A percentile compares a stretch with the other conserved stretches of the same genome.
These are phyloP conservation scores for Paecilomyces formosus DNA, from an alignment of 2,329 filamentous ascomycete genomes.

Conservation along the genomic window DNA sequence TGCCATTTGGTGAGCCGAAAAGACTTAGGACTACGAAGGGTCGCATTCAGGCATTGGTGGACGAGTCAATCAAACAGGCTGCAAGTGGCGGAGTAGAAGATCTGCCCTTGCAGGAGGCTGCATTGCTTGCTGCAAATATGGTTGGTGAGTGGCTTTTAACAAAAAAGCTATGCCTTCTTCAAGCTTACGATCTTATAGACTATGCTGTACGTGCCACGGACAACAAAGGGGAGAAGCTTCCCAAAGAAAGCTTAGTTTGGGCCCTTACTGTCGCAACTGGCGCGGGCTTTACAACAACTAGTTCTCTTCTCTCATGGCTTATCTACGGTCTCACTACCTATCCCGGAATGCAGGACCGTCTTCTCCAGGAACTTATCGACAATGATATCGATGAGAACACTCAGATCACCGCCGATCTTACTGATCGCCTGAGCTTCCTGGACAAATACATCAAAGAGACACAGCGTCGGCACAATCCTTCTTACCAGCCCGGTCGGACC, in stretches of 20 bases:
- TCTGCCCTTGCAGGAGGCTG: conserved; percentile 36
- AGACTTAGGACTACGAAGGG: conserved; percentile 21
- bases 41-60: conserved; percentile 8
- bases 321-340: conserved; percentile 49
- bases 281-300: conserved; percentile 56
- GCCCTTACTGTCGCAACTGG: conserved; percentile 45
- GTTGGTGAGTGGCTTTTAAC: conserved; percentile 31
- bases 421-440: conserved; percentile 25
- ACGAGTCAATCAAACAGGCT: conserved; percentile 10
- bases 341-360: conserved; percentile 47
- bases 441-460: conserved; percentile 56
- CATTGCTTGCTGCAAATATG: conserved; percentile 28
- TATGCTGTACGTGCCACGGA: conserved; percentile 26
- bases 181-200: conserved; percentile 4
- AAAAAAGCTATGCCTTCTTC: not conserved
- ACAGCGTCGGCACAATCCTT: conserved; percentile 53
- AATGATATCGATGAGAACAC: conserved; percentile 38
- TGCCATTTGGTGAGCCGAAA: conserved; percentile 53
- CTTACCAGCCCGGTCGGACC: conserved; percentile 54
- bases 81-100: conserved; percentile 17
- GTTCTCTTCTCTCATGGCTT: conserved; percentile 52
- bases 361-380: conserved; percentile 53
- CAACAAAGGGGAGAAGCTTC: conserved; percentile 48
- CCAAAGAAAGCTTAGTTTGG: conserved; percentile 26
- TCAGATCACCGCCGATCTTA: conserved; percentile 40